phyloP scores from a whole-genome alignment of 2,329 filamentous ascomycete species.

The Fusarium haematococcum region DNA sequence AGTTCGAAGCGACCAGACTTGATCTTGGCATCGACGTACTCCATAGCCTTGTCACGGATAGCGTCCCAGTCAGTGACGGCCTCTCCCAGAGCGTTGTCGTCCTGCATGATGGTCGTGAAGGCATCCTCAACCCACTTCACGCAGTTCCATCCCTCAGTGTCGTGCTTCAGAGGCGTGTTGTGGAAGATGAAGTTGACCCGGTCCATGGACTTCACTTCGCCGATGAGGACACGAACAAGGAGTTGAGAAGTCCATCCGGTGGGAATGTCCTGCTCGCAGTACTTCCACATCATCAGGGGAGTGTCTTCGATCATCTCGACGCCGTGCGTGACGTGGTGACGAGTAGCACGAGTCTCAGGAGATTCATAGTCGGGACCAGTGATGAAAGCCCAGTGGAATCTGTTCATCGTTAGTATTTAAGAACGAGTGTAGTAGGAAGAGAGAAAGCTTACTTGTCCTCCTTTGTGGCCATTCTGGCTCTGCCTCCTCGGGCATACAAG shows the following conservation, averaged over 20 bases:
- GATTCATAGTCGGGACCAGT: background rate
- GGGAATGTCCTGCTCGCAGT: background rate
- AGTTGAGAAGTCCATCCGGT: background rate
- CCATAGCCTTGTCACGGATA: background rate
- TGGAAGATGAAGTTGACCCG: background rate
- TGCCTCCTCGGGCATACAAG: background rate
- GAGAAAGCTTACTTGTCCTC: background rate
- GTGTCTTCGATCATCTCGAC: background rate
- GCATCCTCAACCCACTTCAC: background rate
- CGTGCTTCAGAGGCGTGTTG: background rate
- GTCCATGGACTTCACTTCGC: background rate
- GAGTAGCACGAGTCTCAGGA: background rate
- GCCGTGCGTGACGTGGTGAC: background rate
- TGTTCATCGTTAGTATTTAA: background rate
- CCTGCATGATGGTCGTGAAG: background rate
- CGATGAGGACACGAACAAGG: background rate
- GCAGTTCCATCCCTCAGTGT: background rate
- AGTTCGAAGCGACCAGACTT: background rate
- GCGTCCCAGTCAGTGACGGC: background rate
- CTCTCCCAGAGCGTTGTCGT: background rate
- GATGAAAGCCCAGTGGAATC: background rate
- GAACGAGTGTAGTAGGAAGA: background rate
- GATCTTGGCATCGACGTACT: background rate
- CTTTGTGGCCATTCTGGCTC: background rate
- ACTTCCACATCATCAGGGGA: background rate